These are phyloP conservation scores for Madurella mycetomatis DNA, from an alignment of 2,329 filamentous ascomycete genomes.

Conservation along the genomic window DNA sequence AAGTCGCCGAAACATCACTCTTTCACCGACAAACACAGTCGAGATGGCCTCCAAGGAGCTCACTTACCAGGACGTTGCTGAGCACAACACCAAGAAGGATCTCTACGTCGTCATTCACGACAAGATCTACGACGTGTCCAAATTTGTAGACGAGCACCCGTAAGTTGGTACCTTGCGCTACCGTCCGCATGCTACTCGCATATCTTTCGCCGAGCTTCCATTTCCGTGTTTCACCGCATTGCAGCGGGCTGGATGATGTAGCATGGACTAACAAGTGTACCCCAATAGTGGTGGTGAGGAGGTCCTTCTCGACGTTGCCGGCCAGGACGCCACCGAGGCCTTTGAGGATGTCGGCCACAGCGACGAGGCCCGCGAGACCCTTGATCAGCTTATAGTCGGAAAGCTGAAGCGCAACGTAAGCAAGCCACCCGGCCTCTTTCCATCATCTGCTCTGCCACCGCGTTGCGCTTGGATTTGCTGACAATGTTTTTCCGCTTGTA, in stretches of 20 bases:
- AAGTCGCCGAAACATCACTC: constrained; percentile 12
- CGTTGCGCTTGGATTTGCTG: constrained; percentile 7
- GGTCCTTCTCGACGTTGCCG: constrained; percentile 91
- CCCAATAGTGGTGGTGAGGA: constrained; percentile 84
- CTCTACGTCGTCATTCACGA: constrained; percentile 89
- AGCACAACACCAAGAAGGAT: constrained; percentile 92
- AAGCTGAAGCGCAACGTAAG: constrained; percentile 75
- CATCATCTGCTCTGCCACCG: background rate
- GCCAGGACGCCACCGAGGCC: constrained; percentile 93
- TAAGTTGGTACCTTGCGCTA: constrained; percentile 40
- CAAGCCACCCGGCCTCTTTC: background rate
- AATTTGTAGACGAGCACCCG: constrained; percentile 97
- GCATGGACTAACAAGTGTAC: constrained; percentile 25
- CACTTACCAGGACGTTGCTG: constrained; percentile 76
- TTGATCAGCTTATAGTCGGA: constrained; percentile 71
- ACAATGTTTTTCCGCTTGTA: constrained; percentile 31
- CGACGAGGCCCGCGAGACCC: constrained; percentile 94
- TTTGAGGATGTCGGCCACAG: constrained; percentile 99
- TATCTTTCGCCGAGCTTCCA: constrained; percentile 4
- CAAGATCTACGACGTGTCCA: constrained; percentile 86
- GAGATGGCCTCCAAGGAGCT: constrained; percentile 49
- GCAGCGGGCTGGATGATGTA: background rate
- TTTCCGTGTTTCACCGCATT: constrained; percentile 1
- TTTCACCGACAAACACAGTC: constrained; percentile 18
- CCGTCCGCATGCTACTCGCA: background rate